A percentile compares a stretch with the other conserved stretches of the same genome.
These are phyloP conservation scores for Zymoseptoria brevis DNA, from an alignment of 2,329 filamentous ascomycete genomes.

Conservation along the genomic window DNA sequence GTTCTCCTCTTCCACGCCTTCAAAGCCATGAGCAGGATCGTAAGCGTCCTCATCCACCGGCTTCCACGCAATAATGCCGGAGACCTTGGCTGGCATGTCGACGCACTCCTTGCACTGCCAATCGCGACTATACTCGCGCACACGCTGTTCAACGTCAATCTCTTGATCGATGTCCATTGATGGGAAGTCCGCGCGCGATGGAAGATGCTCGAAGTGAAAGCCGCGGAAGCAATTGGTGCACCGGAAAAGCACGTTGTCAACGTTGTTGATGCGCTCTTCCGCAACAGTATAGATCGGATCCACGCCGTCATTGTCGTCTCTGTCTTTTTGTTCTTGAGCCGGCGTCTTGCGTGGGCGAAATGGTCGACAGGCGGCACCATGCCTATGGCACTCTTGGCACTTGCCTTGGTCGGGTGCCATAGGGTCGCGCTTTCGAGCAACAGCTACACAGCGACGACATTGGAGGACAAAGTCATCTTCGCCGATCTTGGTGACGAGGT, in stretches of 20 bases:
- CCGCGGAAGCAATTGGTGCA: slow-evolving; percentile 68
- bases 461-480: slow-evolving; percentile 76
- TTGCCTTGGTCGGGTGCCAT: slow-evolving; percentile 60
- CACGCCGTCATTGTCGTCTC: slow-evolving; percentile 67
- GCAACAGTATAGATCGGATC: slow-evolving; percentile 66
- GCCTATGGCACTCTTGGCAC: slow-evolving; percentile 61
- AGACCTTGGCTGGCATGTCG: slow-evolving; percentile 57
- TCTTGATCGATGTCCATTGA: slow-evolving; percentile 39
- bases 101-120: slow-evolving; percentile 78
- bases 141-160: slow-evolving; percentile 52
- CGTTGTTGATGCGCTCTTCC: slow-evolving; percentile 61
- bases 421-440: slow-evolving; percentile 58
- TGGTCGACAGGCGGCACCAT: slow-evolving; percentile 62
- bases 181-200: slow-evolving; percentile 38
- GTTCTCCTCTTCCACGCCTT: slow-evolving; percentile 61
- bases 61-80: slow-evolving; percentile 81
- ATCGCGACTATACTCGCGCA: slow-evolving; percentile 62
- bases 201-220: slow-evolving; percentile 80
- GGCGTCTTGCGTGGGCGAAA: slow-evolving; percentile 67
- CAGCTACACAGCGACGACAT: slow-evolving; percentile 74
- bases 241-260: slow-evolving; percentile 70
- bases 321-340: slow-evolving; percentile 74
- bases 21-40: slow-evolving; percentile 43
- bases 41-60: slow-evolving; percentile 55
- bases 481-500: slow-evolving; percentile 78